phyloP scores from a whole-genome alignment of 2,329 filamentous ascomycete genomes.

The Penicillium vulpinum region DNA sequence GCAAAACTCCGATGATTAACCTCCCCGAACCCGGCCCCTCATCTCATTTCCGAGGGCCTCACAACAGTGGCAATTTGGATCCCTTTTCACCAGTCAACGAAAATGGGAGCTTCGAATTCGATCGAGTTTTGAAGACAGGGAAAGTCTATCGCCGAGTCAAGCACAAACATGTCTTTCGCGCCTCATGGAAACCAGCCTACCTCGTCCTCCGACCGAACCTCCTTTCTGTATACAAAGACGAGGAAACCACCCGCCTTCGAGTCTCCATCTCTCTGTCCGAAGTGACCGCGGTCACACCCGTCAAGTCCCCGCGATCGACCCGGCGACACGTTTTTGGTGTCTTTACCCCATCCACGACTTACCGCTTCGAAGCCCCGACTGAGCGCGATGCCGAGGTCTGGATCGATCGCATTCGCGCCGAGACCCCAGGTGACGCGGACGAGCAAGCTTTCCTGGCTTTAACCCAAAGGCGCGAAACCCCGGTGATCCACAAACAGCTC shows the following conservation, averaged over 20 bases:
- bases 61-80: constrained; percentile 54
- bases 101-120: constrained; percentile 94
- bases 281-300: constrained; percentile 82
- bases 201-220: constrained; percentile 87
- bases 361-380: constrained; percentile 77
- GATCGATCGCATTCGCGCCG: constrained; percentile 76
- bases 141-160: constrained; percentile 84
- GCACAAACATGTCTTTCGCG: constrained; percentile 77
- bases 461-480: constrained; percentile 24
- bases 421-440: constrained; percentile 83
- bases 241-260: constrained; percentile 83
- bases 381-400: constrained; percentile 78
- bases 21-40: constrained; percentile 30
- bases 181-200: constrained; percentile 89
- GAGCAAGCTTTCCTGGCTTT: constrained; percentile 73
- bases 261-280: constrained; percentile 87
- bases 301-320: constrained; percentile 86
- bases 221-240: constrained; percentile 89
- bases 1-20: constrained; percentile 28
- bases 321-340: constrained; percentile 86
- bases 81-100: constrained; percentile 85
- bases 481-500: constrained; percentile 29
- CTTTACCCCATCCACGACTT: constrained; percentile 88
- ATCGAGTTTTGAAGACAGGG: constrained; percentile 87
- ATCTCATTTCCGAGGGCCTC: constrained; percentile 24